Base-by-base conservation (phyloP, 1,139 yeast species). In the Kazachstania sp. region DNA sequence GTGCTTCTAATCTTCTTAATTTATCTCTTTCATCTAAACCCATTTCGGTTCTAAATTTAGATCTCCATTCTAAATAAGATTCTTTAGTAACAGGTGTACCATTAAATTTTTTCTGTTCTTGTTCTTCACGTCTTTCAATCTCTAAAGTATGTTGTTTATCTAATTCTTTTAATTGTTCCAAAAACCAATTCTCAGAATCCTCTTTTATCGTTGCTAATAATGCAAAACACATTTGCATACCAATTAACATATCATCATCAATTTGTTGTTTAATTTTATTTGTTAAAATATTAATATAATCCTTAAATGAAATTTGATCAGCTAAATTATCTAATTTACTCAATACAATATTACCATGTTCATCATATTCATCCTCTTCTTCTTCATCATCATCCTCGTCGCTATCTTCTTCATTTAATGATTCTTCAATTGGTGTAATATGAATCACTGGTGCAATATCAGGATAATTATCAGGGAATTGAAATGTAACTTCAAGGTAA, bases 161-260 rank as follows among this genome's bases (percentile, higher is more conserved):
- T 41, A 73, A 74, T 12, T 57, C 59, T n/a, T 71, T 70, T 40
- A 86, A 69, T 55, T 83, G 82, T 11, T 70, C 66, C 26, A 72
- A 75, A 58, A 86, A 85, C 53, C 78, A 60, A 28, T 66, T 67
- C 59, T 92, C 97, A 3, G 86, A 90, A 50, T 76, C 77, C 45
- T 90, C 97, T 61, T 90, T 90, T 46, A 88, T 71, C 15, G 79
- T 71, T 1, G 94, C 80, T 0, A 85, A 78, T 44, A 92, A 65
- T 0, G 95, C 79, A 67, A 88, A 92, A 5, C 90, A 75, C 56
- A 90, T 82, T 15, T 96, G 95, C 74, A 90, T 83, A 1, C 98
- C 97, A 3, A 75, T 44, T 40, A 63, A 49, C 45, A 83, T 58
- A 61, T 85, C 88, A 47, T 81, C 76, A 49, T 81, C 81, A 1